These are phyloP conservation scores for Penicillium sp. DNA, from an alignment of 2,329 filamentous ascomycete genomes.

Conservation along the genomic window DNA sequence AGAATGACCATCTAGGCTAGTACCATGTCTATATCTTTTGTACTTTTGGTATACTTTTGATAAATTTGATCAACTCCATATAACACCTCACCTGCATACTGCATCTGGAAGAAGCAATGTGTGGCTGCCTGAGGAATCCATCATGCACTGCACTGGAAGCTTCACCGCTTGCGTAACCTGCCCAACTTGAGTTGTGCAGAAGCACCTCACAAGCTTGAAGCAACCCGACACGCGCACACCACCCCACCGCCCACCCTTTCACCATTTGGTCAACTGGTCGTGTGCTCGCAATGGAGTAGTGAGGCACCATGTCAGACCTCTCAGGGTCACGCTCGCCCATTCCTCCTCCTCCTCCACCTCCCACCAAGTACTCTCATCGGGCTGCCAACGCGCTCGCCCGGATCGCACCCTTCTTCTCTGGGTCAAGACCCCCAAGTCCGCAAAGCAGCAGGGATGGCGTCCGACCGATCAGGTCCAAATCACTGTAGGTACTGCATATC, in stretches of 20 bases:
- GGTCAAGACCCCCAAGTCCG: constrained; percentile 56
- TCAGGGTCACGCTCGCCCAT: constrained; percentile 34
- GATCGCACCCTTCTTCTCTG: constrained; percentile 57
- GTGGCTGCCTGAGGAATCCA: constrained; percentile 3
- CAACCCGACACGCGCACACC: background rate
- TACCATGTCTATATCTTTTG: background rate
- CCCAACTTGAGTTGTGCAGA: background rate
- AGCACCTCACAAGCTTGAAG: background rate
- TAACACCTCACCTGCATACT: background rate
- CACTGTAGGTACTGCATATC: constrained; percentile 38
- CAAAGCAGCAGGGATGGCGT: constrained; percentile 40
- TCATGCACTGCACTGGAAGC: background rate
- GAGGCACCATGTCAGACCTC: constrained; percentile 31
- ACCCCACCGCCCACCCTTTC: constrained; percentile 9
- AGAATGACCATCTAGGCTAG: background rate
- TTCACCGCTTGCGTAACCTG: constrained; percentile 16
- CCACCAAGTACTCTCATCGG: constrained; percentile 45
- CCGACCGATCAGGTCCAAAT: constrained; percentile 41
- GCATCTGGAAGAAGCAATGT: background rate
- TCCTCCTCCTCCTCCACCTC: constrained; percentile 40
- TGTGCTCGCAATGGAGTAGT: constrained; percentile 27
- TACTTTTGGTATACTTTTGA: background rate
- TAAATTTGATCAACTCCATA: too few relatives aligned
- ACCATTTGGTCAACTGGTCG: constrained; percentile 28
- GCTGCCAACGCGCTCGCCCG: constrained; percentile 53